Evolutionary conservation across 148 eudicot genomes (phyloP), one percentile per base, ranked within the genome.

Genomic region (Cornus suecica): DNA sequence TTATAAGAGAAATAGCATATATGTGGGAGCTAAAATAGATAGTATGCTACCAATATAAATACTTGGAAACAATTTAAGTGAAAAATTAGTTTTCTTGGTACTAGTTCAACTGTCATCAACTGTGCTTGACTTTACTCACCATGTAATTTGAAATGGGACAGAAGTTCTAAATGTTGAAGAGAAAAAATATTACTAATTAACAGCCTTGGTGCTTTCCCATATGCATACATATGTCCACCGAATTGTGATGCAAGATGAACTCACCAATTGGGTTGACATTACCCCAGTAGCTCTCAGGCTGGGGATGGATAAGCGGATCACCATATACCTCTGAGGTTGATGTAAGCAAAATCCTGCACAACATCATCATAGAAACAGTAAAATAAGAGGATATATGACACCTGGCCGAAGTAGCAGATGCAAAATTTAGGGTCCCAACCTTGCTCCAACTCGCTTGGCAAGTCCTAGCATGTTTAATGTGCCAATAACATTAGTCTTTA

Each of bases 231-330:
- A 26, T 24, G 22, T 14, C 69, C 45, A 29, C n/a, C 28, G 20
- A 32, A 14, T 32, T 48, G 15, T 0, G 74, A 26, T 29, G 60
- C 3, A 26, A 65, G 1, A 31, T 11, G 22, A 37, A 52, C 74
- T 78, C 84, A 92, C 99, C 99, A 72, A 94, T 94, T 73, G 99
- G 99, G 84, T 96, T 96, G 67, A 96, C 99, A 85, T 96, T 96
- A 63, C 99, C 99, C 99, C 99, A 96, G 76, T 96, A 96, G 76
- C 87, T 85, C 85, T 96, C 99, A 28, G 90, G 89, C 68, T 95
- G 92, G 60, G 93, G 97, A 77, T 93, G 92, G 70, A 83, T 84
- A 78, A 93, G 97, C 48, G 99, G 99, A 78, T 96, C 97, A 61
- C 99, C 99, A 79, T 91, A 93, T 31, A 91, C 96, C 86, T 92